Base-by-base conservation (phyloP, 139 green algal genomes). In the Coccomyxa sp. region DNA sequence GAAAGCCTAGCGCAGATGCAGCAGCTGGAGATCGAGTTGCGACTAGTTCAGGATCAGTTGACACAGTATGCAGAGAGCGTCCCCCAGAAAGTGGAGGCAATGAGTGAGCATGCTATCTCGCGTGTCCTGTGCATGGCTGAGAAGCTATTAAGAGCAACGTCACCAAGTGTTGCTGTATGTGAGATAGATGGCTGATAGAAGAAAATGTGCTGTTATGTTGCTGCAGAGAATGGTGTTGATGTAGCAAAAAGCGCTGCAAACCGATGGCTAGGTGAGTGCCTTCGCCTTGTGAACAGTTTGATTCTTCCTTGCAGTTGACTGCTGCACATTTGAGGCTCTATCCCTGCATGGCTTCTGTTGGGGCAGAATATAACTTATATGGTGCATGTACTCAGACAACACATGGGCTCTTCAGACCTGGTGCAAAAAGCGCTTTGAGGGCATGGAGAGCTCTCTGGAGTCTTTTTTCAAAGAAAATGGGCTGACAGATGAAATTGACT, bases 391-490 rank as follows among this genome's bases (percentile, higher is more conserved):
- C 45, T 82, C 84, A 87, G 88, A 93, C 82, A 93, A 93, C 77
- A 84, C 88, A 9, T 79, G 86, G 17, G 67, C 51, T 21, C 77
- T 93, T 81, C 76, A 90, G 57, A 81, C 74, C 66, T 96, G 93
- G 92, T 85, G 87, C 78, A 93, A 91, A 83, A 91, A 90, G 83
- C 86, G 87, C 80, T 95, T 96, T 88, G 82, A 90, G 66, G 93
- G 93, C 25, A 87, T 83, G 15, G 90, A 89, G 28, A 78, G 81
- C 17, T 88, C 94, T 15, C 23, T 95, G 14, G 81, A 89, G 21
- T 80, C 32, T 18, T 91, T 94, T 79, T 94, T 95, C 79, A 86
- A 89, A 67, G 85, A 91, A 67, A 84, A 86, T 58, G 86, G 87
- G 58, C 58, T 92, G 78, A 83, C 78, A 74, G 85, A 90, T 18